Conservation (phyloP, 176 grass and related monocot species). For the Oryza brachyantha region DNA sequence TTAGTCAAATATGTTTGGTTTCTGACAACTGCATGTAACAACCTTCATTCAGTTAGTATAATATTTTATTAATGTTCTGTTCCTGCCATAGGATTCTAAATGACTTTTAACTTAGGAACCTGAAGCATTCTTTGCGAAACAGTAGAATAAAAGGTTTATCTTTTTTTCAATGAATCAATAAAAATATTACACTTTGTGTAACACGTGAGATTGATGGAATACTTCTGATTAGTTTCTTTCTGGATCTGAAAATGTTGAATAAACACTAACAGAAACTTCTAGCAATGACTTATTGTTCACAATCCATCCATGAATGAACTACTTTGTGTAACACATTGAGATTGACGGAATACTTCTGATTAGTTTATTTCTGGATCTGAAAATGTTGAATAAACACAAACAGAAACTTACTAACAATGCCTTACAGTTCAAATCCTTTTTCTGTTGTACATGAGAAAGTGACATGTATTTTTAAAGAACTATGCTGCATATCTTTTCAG, state of each 20-base stretch:
- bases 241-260: background rate
- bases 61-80: constrained; percentile 5
- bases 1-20: background rate
- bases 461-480: background rate
- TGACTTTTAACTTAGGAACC: background rate
- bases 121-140: constrained; percentile 13
- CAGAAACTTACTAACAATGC: background rate
- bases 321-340: background rate
- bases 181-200: background rate
- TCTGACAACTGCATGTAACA: background rate
- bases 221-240: constrained; percentile 5
- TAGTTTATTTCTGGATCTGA: background rate
- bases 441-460: too few species aligned
- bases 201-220: background rate
- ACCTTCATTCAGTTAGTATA: background rate
- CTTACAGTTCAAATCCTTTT: background rate
- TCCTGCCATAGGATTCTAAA: background rate
- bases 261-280: too few species aligned
- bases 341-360: background rate
- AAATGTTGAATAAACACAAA: background rate
- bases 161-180: background rate
- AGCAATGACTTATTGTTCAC: background rate
- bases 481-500: too few species aligned
- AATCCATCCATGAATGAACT: too few species aligned
- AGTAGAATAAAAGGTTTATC: background rate